Evolutionary conservation across 192 early-diverging fungal genomes (phyloP).

Genomic region (Jimgerdemannia flammicorona): DNA sequence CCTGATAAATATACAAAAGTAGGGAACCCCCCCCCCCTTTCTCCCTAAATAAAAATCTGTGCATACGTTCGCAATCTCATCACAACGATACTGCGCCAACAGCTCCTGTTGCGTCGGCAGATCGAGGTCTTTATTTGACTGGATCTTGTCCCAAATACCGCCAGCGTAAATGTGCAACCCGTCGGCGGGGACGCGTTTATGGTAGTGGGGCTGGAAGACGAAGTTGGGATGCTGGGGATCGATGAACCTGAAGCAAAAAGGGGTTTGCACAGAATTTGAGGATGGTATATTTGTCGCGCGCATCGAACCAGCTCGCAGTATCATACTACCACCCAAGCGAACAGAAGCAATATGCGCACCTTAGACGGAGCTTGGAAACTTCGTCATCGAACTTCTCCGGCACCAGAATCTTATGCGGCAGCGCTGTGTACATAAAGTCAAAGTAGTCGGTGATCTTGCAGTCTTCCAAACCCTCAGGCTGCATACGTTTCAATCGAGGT

Average conservation of each 20-base stretch:
- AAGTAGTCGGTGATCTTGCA: conserved; percentile 84
- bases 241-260: conserved; percentile 51
- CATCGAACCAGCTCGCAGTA: background rate
- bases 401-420: conserved; percentile 86
- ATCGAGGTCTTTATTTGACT: conserved; percentile 93
- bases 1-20: background rate
- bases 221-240: conserved; percentile 65
- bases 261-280: no score
- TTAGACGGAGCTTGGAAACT: conserved; percentile 56
- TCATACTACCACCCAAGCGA: background rate
- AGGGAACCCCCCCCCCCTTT: background rate
- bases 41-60: background rate
- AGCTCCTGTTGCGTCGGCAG: conserved; percentile 97
- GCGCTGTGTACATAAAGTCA: conserved; percentile 82
- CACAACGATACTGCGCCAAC: conserved; percentile 97
- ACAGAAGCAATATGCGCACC: conserved; percentile 34
- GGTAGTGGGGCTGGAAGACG: conserved; percentile 82
- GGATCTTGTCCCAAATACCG: conserved; percentile 94
- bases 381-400: conserved; percentile 80
- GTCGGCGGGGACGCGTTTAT: conserved; percentile 92
- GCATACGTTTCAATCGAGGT: background rate
- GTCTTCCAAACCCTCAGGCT: conserved; percentile 79
- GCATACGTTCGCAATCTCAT: conserved; percentile 81
- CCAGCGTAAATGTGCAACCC: conserved; percentile 92
- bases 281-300: no score